Base-by-base conservation (phyloP, 176 grass and related monocot genomes). In the Raddia guianensis region DNA sequence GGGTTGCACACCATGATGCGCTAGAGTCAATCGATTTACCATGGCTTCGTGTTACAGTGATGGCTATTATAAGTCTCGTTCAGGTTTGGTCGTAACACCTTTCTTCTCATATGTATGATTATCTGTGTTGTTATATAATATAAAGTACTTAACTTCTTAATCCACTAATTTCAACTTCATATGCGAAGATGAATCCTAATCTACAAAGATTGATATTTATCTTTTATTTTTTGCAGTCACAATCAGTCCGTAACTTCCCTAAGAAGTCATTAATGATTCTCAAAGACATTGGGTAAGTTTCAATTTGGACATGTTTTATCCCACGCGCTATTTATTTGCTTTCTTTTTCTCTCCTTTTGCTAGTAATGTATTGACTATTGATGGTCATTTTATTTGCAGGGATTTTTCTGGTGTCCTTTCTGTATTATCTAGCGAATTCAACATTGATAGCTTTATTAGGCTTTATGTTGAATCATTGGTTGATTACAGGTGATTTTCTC, bases 31-130 rank as follows among this genome's bases (percentile, higher is more conserved):
- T 93, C 49, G 95, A 98, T 82, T 85, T 98, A 68, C 90, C 95
- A 33, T 98, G 95, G 95, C 88, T 98, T 80, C 90, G 90, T 86
- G 88, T 94, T 71, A 90, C 80, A 48, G 78, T 82, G 81, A 98
- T 98, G 92, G 92, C 95, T 80, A 78, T 98, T 56, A 90, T 94
- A 87, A 94, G 76, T 15, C 90, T 98, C 69, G 90, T 94, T 76
- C 95, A 98, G 92, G 95, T 98, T 81, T 75, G 48, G 5, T 50
- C 56, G 20, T 51, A 65, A 49, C 5, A 16, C 47, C 18, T 81
- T 82, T 66, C 71, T 77, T 83, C 12, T 80, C 52, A 16, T 67
- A 59, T 42, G n/a, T 50, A 72, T 59, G 40, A 50, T n/a, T 82
- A 49, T 61, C 14, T 48, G 15, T 14, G 8, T 6, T 77, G n/a